Evolutionary conservation across 148 eudicot genomes (phyloP), one percentile per base, ranked within the genome.

Genomic region (Cornus kousa): DNA sequence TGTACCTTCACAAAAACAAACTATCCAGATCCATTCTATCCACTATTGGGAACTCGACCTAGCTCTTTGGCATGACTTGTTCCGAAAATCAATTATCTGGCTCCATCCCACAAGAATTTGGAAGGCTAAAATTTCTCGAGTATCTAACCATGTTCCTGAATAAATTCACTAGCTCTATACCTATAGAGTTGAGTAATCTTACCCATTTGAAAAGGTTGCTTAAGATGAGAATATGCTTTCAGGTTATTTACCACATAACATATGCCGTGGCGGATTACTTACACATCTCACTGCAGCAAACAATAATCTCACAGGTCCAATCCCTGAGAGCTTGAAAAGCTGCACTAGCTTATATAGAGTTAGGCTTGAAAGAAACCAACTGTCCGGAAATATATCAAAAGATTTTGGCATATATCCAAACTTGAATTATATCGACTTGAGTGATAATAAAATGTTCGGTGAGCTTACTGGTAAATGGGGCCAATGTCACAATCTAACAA

Each of bases 281-380:
- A 31, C 12, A 43, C 32, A 59, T 5, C 20, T 74, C 5, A 23
- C 70, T 5, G 74, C 55, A 11, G 23, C 17, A 0, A 43, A 43
- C 60, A 82, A 82, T 31, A 31, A 28, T 23, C 24, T 82, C 48
- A 31, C 55, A 9, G 81, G 85, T 0, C 19, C 39, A 14, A 31
- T 82, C 16, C 85, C 81, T 17, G 68, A 37, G 60, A 82, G 85
- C 33, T 78, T 82, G 55, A 82, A 74, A 59, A 82, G 68, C 16
- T 82, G 85, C 48, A 37, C 81, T 11, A 82, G 67, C 46, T 74
- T 82, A 3, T 10, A 6, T 5, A 74, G 74, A 40, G 32, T 82
- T 43, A 66, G 73, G 23, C 75, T 82, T 28, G 50, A 68, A 12
- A 70, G 57, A 22, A 72, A 72, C 75, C 75, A 20, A 72, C 75